A percentile compares a stretch with the other conserved stretches of the same genome.
These are phyloP conservation scores for Orbilia quercus DNA, from an alignment of 2,329 filamentous ascomycete species.

Conservation along the genomic window DNA sequence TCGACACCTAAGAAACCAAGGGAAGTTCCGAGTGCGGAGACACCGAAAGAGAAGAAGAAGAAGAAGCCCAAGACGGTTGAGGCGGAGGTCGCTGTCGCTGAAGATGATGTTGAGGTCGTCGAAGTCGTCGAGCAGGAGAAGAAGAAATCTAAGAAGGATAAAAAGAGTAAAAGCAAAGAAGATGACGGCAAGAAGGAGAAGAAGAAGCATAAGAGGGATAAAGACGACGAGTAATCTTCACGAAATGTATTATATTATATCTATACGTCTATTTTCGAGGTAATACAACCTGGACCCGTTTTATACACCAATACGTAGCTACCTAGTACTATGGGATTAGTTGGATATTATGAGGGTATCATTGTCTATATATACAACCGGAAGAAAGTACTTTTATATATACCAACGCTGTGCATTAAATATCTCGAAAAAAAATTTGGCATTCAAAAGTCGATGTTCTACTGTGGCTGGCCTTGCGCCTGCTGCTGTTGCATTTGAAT, in stretches of 20 bases:
- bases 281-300: too few relatives aligned
- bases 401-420: background rate
- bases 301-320: background rate
- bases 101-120: slow-evolving; percentile 30
- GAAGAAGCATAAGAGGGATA: slow-evolving; percentile 51
- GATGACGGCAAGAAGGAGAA: slow-evolving; percentile 56
- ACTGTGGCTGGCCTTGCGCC: slow-evolving; percentile 59
- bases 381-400: slow-evolving; percentile 25
- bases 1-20: slow-evolving; percentile 32
- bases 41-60: slow-evolving; percentile 46
- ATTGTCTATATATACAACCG: slow-evolving; percentile 47
- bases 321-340: background rate
- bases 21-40: slow-evolving; percentile 8
- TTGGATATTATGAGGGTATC: slow-evolving; percentile 29
- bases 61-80: slow-evolving; percentile 24
- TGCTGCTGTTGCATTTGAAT: slow-evolving; percentile 64
- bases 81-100: background rate
- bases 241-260: background rate
- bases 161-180: slow-evolving; percentile 54
- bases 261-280: background rate
- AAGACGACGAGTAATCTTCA: slow-evolving; percentile 23
- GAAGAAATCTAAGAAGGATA: slow-evolving; percentile 53
- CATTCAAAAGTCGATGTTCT: background rate
- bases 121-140: slow-evolving; percentile 47
- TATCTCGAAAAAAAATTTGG: slow-evolving; percentile 11